Base-by-base conservation (phyloP, 257 asterid genomes). In the Echites panduratus region DNA sequence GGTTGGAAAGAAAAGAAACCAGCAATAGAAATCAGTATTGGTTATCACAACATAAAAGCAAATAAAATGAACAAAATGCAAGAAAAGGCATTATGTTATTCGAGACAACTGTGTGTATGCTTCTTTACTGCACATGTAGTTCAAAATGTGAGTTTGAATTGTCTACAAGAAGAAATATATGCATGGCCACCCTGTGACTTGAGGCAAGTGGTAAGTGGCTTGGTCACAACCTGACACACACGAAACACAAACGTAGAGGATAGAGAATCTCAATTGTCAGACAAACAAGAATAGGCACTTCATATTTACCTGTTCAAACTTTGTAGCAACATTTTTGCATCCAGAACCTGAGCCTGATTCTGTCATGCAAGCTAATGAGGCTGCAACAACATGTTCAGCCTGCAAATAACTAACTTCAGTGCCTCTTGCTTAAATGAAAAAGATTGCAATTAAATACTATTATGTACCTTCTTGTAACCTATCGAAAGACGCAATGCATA, bases 391-490 rank as follows among this genome's bases (percentile, higher is more conserved):
- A 49, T 78, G 83, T 80, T 87, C 92, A 41, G 99, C 87, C 99
- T 95, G 89, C 82, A 78, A 61, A 73, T 73, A 77, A 26, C 71
- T 44, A 77, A 71, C 45, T 45, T 70, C 47, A 48, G 74, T 56
- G 20, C 73, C 49, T 78, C 24, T 47, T 68, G 61, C 58, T 45
- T 63, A 4, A 56, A 56, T 35, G 48, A 63, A 63, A 63, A 38
- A 27, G 38, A 40, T 1, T 35, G 20, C 4, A 35, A 14, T 63
- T 16, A 20, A 63, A 40, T 17, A n/a, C n/a, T n/a, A n/a, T n/a
- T n/a, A n/a, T n/a, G 70, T 68, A 92, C 99, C 92, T 95, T 90
- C 82, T 88, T 85, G 79, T 95, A 90, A 77, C 99, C 98, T 50
- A 95, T 92, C 10, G 89, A 81, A 72, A 92, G 92, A 67, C 99